Base-by-base conservation (phyloP, 306 rosid species). In the Glycine soja region DNA sequence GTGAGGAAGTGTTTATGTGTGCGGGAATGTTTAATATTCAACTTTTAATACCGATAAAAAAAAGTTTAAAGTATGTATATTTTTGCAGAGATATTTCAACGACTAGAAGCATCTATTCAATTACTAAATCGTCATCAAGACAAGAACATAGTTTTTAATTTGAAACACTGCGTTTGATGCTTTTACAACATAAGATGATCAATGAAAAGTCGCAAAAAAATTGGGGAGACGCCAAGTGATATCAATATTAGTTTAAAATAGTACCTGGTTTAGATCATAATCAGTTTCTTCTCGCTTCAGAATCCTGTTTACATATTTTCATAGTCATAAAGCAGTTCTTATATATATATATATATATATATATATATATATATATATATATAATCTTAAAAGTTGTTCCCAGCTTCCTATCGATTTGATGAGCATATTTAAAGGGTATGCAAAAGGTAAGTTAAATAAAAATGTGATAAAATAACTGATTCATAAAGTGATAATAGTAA, bases 231-330 rank as follows among this genome's bases (percentile, higher is more conserved):
- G 24, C 59, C 38, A 8, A 57, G 10, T 56, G 62, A 56, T 56
- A 58, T 58, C 36, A 24, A 24, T 34, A 34, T 34, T 34, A 34
- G 42, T 10, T 64, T 64, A 6, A 63, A 36, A 34, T 12, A 16
- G 10, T 78, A 84, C 87, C 87, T 84, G 83, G 36, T 84, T 84
- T 38, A 74, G 77, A 58, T 73, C 80, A 67, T 74, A 73, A 57
- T 84, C 50, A 46, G 54, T 46, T 73, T 78, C 80, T 78, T 83
- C 83, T 38, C 3, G 24, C 53, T 15, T 78, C 4, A 3, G 24
- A 54, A 52, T 40, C 47, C 24, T 78, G 19, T 45, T 34, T 50
- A 15, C 69, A 78, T 32, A 42, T 11, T 62, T 70, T 76, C 62
- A 62, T 13, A n/a, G 16, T 59, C 38, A 58, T 18, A 8, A 9